Evolutionary conservation across 805 yeast species (phyloP).

Genomic region (Sugiyamaella americana): DNA sequence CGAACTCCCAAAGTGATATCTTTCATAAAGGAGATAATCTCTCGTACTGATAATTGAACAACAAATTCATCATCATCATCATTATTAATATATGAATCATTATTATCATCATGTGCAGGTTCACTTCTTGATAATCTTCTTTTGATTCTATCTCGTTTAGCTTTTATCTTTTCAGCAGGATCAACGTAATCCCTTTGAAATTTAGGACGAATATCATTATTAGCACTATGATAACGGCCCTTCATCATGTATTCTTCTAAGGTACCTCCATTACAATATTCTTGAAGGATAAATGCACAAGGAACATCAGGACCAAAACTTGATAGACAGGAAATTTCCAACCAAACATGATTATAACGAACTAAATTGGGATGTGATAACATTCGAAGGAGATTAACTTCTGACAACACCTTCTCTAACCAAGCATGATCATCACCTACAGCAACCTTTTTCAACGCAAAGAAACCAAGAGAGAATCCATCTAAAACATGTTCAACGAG

Average conservation of each 20-base stretch:
- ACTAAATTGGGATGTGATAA: conserved; percentile 58
- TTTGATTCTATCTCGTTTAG: conserved; percentile 32
- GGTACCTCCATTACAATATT: conserved; percentile 85
- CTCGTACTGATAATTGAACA: conserved; percentile 41
- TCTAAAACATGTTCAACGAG: conserved; percentile 79
- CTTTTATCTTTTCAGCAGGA: conserved; percentile 8
- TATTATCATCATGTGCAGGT: neutral
- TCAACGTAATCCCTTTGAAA: neutral
- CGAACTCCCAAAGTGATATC: conserved; percentile 67
- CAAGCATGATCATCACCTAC: conserved; percentile 71
- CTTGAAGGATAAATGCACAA: conserved; percentile 75
- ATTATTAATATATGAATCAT: conserved; percentile 18
- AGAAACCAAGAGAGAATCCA: conserved; percentile 63
- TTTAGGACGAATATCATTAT: neutral
- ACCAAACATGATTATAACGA: conserved; percentile 87
- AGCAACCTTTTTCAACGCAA: conserved; percentile 80
- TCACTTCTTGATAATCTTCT: conserved; percentile 6
- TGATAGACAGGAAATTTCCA: conserved; percentile 55
- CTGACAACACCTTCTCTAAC: conserved; percentile 64
- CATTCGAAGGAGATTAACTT: conserved; percentile 60
- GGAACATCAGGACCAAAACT: conserved; percentile 57
- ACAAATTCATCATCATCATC: conserved; percentile 28
- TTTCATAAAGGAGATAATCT: conserved; percentile 59
- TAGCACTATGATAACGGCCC: neutral
- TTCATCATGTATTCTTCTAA: conserved; percentile 57